Conservation (phyloP, 225 moss, liverwort and hornwort genomes). For the Marchantia paleacea region DNA sequence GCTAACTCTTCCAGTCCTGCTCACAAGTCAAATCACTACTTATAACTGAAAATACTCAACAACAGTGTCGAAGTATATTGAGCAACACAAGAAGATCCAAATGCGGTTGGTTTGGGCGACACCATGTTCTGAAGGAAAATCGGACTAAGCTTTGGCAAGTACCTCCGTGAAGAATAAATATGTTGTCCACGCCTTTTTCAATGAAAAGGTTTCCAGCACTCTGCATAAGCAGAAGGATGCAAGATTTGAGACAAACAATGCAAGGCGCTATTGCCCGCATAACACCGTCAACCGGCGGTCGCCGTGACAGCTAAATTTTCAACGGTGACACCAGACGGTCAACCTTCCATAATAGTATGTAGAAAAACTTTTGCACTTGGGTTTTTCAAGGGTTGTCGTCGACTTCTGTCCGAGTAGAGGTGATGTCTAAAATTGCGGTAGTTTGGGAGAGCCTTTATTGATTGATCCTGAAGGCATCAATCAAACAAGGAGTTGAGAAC, state of each 20-base stretch:
- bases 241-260: background rate
- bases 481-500: background rate
- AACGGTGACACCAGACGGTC: background rate
- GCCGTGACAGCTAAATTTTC: background rate
- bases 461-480: background rate
- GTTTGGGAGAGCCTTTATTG: background rate
- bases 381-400: background rate
- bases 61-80: background rate
- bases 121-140: background rate
- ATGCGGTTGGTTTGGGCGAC: background rate
- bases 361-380: background rate
- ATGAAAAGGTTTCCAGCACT: slow-evolving; percentile 33
- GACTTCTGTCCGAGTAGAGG: background rate
- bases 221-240: background rate
- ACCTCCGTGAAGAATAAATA: slow-evolving; percentile 38
- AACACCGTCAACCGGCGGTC: background rate
- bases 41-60: background rate
- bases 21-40: background rate
- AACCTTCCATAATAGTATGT: background rate
- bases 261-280: background rate
- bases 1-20: slow-evolving; percentile 29
- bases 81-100: background rate
- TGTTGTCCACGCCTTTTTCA: slow-evolving; percentile 40
- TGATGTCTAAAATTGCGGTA: background rate
- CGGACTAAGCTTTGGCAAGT: background rate